These are phyloP conservation scores for Beauveria scarabaeidicola DNA, from an alignment of 2,329 filamentous ascomycete genomes.

Conservation along the genomic window DNA sequence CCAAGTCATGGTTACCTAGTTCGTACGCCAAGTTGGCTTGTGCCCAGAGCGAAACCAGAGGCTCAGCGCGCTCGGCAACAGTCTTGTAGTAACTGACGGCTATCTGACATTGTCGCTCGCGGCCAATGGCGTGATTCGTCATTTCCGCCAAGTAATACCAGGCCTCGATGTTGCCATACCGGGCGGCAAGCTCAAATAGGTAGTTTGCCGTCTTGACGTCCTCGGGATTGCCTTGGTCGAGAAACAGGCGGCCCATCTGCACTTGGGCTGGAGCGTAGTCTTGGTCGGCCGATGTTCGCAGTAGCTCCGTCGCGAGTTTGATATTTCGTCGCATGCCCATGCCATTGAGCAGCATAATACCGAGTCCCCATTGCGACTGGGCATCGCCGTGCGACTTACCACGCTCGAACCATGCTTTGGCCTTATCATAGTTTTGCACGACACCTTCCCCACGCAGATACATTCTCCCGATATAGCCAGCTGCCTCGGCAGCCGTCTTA, in stretches of 20 bases:
- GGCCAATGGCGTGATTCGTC: conserved; percentile 68
- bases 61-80: conserved; percentile 65
- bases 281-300: conserved; percentile 72
- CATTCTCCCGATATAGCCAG: conserved; percentile 82
- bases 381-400: conserved; percentile 69
- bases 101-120: conserved; percentile 68
- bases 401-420: conserved; percentile 74
- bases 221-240: conserved; percentile 65
- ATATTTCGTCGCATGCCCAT: conserved; percentile 63
- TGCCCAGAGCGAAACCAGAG: conserved; percentile 65
- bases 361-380: conserved; percentile 76
- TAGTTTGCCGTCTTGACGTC: conserved; percentile 71
- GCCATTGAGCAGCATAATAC: conserved; percentile 74
- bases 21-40: conserved; percentile 81
- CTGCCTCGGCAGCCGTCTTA: conserved; percentile 72
- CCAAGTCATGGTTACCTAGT: conserved; percentile 67
- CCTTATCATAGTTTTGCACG: conserved; percentile 67
- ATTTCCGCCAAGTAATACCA: conserved; percentile 90
- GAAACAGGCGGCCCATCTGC: conserved; percentile 71
- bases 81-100: conserved; percentile 77
- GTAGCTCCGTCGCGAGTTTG: conserved; percentile 62
- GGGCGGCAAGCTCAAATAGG: conserved; percentile 80
- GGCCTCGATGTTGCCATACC: conserved; percentile 78
- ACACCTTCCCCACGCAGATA: conserved; percentile 81
- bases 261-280: conserved; percentile 76